These are phyloP conservation scores for Ganoderma resinaceum DNA, from an alignment of 1,284 basidiomycete species.

Conservation along the genomic window DNA sequence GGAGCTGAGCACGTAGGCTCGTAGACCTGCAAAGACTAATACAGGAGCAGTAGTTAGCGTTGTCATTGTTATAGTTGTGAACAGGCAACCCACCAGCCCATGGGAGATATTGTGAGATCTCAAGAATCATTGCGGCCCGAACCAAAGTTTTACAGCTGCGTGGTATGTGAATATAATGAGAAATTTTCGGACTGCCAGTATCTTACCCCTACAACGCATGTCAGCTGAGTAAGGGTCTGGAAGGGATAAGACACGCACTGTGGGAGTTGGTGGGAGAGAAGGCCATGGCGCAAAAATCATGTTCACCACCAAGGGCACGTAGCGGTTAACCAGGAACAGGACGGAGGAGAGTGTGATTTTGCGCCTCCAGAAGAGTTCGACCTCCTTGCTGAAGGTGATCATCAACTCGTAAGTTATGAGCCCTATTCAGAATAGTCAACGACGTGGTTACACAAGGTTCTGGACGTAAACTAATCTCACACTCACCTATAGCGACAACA, in stretches of 20 bases:
- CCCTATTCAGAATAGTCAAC: neutral
- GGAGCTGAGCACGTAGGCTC: slow-evolving; percentile 13
- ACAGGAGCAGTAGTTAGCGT: neutral
- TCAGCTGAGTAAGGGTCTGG: neutral
- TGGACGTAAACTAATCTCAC: neutral
- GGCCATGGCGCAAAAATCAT: slow-evolving; percentile 4
- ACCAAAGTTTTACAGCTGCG: neutral
- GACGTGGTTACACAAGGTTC: neutral
- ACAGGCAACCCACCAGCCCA: slow-evolving; percentile 10
- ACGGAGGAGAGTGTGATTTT: slow-evolving; percentile 8
- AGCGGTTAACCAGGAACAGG: slow-evolving; percentile 19
- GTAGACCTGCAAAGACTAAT: slow-evolving; percentile 6
- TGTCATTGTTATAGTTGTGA: neutral
- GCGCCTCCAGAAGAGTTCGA: slow-evolving; percentile 18
- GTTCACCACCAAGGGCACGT: slow-evolving; percentile 3
- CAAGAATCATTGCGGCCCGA: neutral
- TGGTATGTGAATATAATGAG: neutral
- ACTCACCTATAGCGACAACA: neutral
- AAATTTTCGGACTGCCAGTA: no score
- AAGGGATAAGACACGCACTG: neutral
- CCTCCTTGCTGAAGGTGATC: slow-evolving; percentile 16
- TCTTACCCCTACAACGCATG: slow-evolving; percentile 1
- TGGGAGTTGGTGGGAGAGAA: neutral
- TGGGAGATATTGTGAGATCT: slow-evolving; percentile 11
- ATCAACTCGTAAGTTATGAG: slow-evolving; percentile 15